Evolutionary conservation across 2,329 filamentous ascomycete genomes (phyloP).

Genomic region (Metarhizium album): DNA sequence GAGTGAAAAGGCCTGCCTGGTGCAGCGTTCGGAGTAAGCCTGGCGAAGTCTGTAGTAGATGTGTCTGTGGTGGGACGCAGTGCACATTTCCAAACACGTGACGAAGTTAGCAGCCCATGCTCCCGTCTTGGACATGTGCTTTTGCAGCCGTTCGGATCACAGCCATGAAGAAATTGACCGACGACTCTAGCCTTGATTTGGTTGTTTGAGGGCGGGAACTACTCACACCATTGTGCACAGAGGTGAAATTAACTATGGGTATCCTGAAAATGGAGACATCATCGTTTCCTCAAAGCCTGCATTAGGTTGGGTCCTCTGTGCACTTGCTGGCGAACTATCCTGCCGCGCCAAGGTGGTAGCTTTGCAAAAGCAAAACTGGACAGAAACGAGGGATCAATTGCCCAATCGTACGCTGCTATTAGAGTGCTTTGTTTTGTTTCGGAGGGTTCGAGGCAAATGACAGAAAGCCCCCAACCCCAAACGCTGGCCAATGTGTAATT

Average conservation of each 20-base stretch:
- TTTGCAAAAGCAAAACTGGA: neutral
- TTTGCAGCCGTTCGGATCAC: no score
- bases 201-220: no score
- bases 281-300: neutral
- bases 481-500: no score
- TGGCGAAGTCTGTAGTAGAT: no score
- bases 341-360: neutral
- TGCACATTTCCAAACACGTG: no score
- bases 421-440: neutral
- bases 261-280: neutral
- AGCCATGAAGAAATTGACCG: neutral
- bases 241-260: neutral
- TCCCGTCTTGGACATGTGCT: no score
- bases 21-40: no score
- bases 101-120: no score
- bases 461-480: neutral
- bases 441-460: neutral
- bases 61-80: no score
- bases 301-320: neutral
- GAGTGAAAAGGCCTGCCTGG: no score
- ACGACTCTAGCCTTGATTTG: neutral
- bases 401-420: neutral
- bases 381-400: neutral
- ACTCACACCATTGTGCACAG: no score
- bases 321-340: neutral